Percentiles rank a stretch among this genome's conserved stretches.
phyloP scores from a whole-genome alignment of 176 grass and related monocot species.

The Carex cristatella region DNA sequence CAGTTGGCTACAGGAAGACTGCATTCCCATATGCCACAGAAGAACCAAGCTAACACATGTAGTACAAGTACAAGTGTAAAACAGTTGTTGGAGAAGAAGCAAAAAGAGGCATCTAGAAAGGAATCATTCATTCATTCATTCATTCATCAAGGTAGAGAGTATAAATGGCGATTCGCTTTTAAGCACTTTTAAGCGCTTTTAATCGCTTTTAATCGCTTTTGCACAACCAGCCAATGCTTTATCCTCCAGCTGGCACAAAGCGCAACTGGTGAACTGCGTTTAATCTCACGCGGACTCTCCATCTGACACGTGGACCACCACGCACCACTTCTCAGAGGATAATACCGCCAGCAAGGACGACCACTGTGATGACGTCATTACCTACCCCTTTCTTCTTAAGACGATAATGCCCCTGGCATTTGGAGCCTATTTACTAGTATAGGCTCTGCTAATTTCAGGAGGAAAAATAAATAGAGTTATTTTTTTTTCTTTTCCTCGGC shows the following conservation, averaged over 20 bases:
- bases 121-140: neutral
- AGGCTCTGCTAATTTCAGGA: neutral
- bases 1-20: neutral
- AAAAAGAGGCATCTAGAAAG: neutral
- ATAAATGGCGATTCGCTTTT: neutral
- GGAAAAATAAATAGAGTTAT: neutral
- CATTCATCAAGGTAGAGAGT: too few relatives aligned
- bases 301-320: conserved; percentile 24
- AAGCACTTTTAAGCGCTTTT: neutral
- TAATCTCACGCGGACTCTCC: neutral
- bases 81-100: neutral
- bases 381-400: neutral
- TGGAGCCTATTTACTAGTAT: neutral
- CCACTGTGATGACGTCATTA: neutral
- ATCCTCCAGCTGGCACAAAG: conserved; percentile 11
- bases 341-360: conserved; percentile 16
- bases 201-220: conserved; percentile 2
- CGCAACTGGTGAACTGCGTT: neutral
- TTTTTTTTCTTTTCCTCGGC: neutral
- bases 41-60: neutral
- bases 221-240: conserved; percentile 24
- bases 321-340: neutral
- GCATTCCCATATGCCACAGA: neutral
- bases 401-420: neutral
- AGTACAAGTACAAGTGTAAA: neutral